phyloP scores from a whole-genome alignment of 768 basidiomycete species.

The Tulasnella sp. region DNA sequence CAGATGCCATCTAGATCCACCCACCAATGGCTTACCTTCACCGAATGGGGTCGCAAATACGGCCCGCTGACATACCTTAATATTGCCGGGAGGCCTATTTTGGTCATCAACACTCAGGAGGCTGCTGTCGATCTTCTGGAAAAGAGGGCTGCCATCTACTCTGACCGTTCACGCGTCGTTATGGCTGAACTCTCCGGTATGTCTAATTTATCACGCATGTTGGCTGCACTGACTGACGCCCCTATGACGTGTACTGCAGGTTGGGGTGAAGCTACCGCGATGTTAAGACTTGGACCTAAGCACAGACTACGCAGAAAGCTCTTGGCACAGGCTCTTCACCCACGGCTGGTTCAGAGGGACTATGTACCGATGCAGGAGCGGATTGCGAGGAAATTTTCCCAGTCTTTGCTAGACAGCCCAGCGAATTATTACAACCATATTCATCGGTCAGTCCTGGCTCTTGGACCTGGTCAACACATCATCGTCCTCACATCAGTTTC shows the following conservation, averaged over 20 bases:
- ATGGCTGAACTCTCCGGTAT: too few relatives aligned
- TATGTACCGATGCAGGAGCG: neutral
- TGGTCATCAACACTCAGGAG: constrained; percentile 27
- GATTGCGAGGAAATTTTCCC: neutral
- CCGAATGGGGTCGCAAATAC: constrained; percentile 15
- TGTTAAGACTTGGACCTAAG: neutral
- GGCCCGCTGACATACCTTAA: constrained; percentile 11
- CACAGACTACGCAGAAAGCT: neutral
- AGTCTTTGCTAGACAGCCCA: neutral
- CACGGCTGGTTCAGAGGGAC: neutral
- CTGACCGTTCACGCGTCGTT: constrained; percentile 23
- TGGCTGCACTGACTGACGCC: too few relatives aligned
- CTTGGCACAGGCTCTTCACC: constrained; percentile 7
- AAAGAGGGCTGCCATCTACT: constrained; percentile 26
- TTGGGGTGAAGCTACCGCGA: neutral
- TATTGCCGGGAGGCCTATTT: constrained; percentile 15
- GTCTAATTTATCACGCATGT: too few relatives aligned
- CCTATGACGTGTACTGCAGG: neutral
- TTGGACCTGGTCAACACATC: too few relatives aligned
- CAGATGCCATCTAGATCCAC: neutral
- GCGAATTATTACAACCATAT: neutral
- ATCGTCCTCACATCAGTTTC: neutral
- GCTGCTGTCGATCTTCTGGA: constrained; percentile 32
- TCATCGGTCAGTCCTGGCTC: neutral
- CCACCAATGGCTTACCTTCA: constrained; percentile 1